These are phyloP conservation scores for Leccinum boreale DNA, from an alignment of 768 basidiomycete genomes.

Conservation along the genomic window DNA sequence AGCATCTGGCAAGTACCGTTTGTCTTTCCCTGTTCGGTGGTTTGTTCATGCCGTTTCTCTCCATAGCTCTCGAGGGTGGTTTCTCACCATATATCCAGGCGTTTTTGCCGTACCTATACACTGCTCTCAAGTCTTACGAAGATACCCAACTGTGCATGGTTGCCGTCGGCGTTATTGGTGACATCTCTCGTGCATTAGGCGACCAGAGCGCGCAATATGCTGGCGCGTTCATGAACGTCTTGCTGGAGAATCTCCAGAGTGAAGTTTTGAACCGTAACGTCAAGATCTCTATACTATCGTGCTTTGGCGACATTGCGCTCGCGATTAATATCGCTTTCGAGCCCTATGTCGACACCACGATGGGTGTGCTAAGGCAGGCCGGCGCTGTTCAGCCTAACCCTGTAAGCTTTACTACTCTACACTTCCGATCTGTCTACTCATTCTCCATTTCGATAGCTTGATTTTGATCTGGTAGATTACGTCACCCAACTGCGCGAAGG, in stretches of 20 bases:
- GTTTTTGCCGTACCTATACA: slow-evolving; percentile 82
- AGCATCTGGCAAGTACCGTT: slow-evolving; percentile 52
- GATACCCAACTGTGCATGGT: slow-evolving; percentile 96
- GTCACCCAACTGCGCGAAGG: slow-evolving; percentile 87
- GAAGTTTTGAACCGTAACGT: slow-evolving; percentile 89
- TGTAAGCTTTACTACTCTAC: slow-evolving; percentile 41
- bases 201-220: slow-evolving; percentile 83
- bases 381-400: slow-evolving; percentile 85
- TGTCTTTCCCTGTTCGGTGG: background rate
- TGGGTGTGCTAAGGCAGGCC: slow-evolving; percentile 89
- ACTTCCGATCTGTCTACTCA: background rate
- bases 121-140: slow-evolving; percentile 88
- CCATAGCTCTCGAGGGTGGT: slow-evolving; percentile 63
- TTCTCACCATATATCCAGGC: slow-evolving; percentile 84
- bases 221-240: slow-evolving; percentile 84
- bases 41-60: slow-evolving; percentile 4
- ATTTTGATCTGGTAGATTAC: slow-evolving; percentile 91
- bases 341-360: slow-evolving; percentile 86
- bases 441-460: slow-evolving; percentile 45
- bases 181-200: slow-evolving; percentile 92
- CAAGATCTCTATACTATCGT: slow-evolving; percentile 93
- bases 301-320: slow-evolving; percentile 95
- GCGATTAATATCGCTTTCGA: slow-evolving; percentile 85
- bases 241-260: slow-evolving; percentile 88
- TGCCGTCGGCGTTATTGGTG: slow-evolving; percentile 93